Conservation (phyloP, 805 yeast species). For the Hanseniaspora mollemarum region DNA sequence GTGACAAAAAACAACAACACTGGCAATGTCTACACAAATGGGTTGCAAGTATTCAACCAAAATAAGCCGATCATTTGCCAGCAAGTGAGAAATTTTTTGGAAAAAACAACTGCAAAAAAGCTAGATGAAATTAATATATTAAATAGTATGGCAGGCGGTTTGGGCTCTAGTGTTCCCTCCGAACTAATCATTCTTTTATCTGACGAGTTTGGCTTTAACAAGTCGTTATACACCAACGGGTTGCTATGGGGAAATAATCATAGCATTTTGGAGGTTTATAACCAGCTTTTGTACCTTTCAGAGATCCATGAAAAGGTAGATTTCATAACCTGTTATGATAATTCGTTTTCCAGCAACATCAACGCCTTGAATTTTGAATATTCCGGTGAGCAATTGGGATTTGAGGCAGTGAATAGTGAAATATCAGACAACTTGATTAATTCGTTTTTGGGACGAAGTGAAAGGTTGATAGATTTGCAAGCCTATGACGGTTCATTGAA, state of each 20-base stretch:
- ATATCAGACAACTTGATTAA: slow-evolving; percentile 4
- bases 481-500: slow-evolving; percentile 6
- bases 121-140: slow-evolving; percentile 80
- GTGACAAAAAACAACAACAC: slow-evolving; percentile 65
- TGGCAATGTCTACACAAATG: slow-evolving; percentile 92
- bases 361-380: background rate
- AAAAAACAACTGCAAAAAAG: slow-evolving; percentile 58
- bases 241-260: slow-evolving; percentile 37
- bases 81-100: slow-evolving; percentile 79
- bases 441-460: slow-evolving; percentile 4
- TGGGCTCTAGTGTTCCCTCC: slow-evolving; percentile 94
- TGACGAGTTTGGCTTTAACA: slow-evolving; percentile 42
- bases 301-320: slow-evolving; percentile 51
- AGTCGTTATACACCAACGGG: slow-evolving; percentile 1
- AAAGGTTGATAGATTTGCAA: slow-evolving; percentile 1
- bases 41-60: slow-evolving; percentile 61
- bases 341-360: slow-evolving; percentile 1
- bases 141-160: slow-evolving; percentile 97
- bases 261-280: slow-evolving; percentile 97
- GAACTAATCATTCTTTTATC: slow-evolving; percentile 61
- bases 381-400: background rate
- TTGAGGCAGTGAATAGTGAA: slow-evolving; percentile 1
- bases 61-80: slow-evolving; percentile 66
- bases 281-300: slow-evolving; percentile 69
- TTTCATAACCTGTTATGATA: slow-evolving; percentile 12